phyloP scores from a whole-genome alignment of 305 asterid genomes.

The Fraxinus nigra region DNA sequence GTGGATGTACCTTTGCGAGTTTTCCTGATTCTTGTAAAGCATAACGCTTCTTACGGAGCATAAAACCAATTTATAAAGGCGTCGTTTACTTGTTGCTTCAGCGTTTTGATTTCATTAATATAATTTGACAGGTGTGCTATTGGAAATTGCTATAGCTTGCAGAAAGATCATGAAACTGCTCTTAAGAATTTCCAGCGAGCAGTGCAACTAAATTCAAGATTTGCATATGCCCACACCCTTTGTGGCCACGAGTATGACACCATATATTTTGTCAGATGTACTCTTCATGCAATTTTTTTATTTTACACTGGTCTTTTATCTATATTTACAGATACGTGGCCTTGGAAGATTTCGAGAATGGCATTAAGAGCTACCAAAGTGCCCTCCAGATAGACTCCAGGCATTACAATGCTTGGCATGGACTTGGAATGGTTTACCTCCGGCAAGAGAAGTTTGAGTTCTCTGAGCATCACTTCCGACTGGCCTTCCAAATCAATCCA shows the following conservation, averaged over 20 bases:
- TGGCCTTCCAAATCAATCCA: slow-evolving; percentile 83
- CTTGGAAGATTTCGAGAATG: slow-evolving; percentile 87
- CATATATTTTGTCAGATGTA: slow-evolving; percentile 4
- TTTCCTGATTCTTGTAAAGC: slow-evolving; percentile 5
- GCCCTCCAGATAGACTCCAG: slow-evolving; percentile 82
- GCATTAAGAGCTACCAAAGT: slow-evolving; percentile 75
- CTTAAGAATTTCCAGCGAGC: slow-evolving; percentile 93
- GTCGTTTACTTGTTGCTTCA: slow-evolving; percentile 14
- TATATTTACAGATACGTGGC: slow-evolving; percentile 66
- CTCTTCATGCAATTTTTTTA: slow-evolving; percentile 4
- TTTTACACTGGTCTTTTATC: slow-evolving; percentile 14
- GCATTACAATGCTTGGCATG: slow-evolving; percentile 99
- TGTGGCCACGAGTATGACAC: slow-evolving; percentile 92
- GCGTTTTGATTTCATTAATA: slow-evolving; percentile 10
- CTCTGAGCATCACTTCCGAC: slow-evolving; percentile 89
- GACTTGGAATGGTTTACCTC: slow-evolving; percentile 93
- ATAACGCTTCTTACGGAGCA: background rate
- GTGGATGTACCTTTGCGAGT: background rate
- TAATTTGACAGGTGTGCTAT: slow-evolving; percentile 80
- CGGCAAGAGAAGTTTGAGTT: slow-evolving; percentile 88
- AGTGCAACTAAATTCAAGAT: slow-evolving; percentile 86
- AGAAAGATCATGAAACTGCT: slow-evolving; percentile 96
- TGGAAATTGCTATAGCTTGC: slow-evolving; percentile 97
- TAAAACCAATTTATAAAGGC: background rate
- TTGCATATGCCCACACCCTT: slow-evolving; percentile 90